Conservation (phyloP, 2,329 filamentous ascomycete genomes). For the Xylogone sp. region DNA sequence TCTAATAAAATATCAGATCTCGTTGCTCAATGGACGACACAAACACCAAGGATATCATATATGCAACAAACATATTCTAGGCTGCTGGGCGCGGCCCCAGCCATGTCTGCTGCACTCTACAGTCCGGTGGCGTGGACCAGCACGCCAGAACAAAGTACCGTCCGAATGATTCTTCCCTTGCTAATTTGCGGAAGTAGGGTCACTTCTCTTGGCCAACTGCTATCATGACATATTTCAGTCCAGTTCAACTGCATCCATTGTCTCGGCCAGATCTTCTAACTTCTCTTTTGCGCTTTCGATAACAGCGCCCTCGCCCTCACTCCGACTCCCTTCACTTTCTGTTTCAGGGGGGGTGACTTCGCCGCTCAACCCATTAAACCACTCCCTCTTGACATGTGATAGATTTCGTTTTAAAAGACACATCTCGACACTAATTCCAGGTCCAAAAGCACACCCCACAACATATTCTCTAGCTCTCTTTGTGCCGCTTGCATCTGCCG, state of each 20-base stretch:
- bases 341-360: conserved; percentile 27
- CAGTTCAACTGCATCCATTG: conserved; percentile 26
- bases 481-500: conserved; percentile 33
- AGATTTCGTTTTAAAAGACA: conserved; percentile 51
- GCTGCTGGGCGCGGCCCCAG: no score
- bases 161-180: no score
- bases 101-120: no score
- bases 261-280: conserved; percentile 15
- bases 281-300: conserved; percentile 14
- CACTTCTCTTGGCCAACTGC: no score
- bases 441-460: conserved; percentile 66
- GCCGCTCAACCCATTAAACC: conserved; percentile 13
- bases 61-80: no score
- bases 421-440: conserved; percentile 66
- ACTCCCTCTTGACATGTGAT: conserved; percentile 17
- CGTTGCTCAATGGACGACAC: no score
- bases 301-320: conserved; percentile 17
- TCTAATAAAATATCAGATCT: no score
- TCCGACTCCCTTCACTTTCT: conserved; percentile 22
- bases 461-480: conserved; percentile 50
- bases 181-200: no score
- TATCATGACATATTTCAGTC: conserved; percentile 20
- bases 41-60: no score
- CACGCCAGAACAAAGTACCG: no score
- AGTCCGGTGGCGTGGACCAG: no score